A percentile compares a stretch with the other conserved stretches of the same genome.
phyloP scores from a whole-genome alignment of 805 yeast genomes.

The Debaryomyces castellii region DNA sequence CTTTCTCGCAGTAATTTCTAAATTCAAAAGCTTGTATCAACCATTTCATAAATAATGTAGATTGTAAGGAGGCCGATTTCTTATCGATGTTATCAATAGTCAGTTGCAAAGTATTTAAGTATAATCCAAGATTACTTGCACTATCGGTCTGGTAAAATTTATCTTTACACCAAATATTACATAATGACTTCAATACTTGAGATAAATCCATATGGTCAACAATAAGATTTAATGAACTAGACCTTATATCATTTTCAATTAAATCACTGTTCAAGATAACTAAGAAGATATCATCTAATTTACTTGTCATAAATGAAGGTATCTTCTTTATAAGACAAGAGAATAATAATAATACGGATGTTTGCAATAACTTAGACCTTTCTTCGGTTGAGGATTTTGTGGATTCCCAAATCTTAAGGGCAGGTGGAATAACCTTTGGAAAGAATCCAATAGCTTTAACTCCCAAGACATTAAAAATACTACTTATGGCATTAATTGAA shows the following conservation, averaged over 20 bases:
- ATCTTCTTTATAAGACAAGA: conserved; percentile 77
- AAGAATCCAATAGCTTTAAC: conserved; percentile 82
- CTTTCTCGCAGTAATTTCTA: conserved; percentile 43
- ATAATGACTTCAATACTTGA: conserved; percentile 59
- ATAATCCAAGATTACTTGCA: conserved; percentile 58
- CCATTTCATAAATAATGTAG: conserved; percentile 67
- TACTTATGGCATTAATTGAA: conserved; percentile 69
- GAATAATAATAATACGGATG: conserved; percentile 68
- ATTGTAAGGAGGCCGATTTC: conserved; percentile 70
- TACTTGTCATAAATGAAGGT: conserved; percentile 79
- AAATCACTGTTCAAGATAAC: conserved; percentile 56
- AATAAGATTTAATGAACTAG: conserved; percentile 58
- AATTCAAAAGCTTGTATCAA: conserved; percentile 70
- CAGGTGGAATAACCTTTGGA: conserved; percentile 80
- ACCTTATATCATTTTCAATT: conserved; percentile 60
- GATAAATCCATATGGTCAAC: conserved; percentile 68
- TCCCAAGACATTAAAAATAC: conserved; percentile 72
- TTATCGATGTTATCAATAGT: conserved; percentile 68
- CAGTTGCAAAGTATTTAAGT: conserved; percentile 63
- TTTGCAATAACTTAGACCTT: conserved; percentile 49
- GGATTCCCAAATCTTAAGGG: conserved; percentile 57
- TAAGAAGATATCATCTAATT: conserved; percentile 59
- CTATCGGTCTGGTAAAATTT: conserved; percentile 32
- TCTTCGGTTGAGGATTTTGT: conserved; percentile 29
- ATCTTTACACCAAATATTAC: conserved; percentile 57